Evolutionary conservation across 768 basidiomycete genomes (phyloP).

Genomic region (Gloeopeniophorella convolvens): DNA sequence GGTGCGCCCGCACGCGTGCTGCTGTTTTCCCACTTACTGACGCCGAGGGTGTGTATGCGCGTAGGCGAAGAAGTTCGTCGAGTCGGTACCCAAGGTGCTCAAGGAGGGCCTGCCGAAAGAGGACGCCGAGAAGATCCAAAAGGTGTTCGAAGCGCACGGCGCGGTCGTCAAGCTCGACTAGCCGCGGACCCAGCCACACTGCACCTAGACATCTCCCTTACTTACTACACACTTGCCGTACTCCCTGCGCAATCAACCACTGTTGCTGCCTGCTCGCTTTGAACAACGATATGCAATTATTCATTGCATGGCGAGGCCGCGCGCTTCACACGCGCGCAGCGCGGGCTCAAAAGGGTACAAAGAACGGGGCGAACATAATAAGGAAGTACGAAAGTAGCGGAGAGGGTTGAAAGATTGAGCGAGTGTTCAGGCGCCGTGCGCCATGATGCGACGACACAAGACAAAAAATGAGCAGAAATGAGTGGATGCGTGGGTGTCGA

Average conservation of each 20-base stretch:
- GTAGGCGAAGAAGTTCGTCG: conserved; percentile 99
- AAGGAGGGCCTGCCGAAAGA: conserved; percentile 96
- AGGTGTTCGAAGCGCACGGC: conserved; percentile 83
- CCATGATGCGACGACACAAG: background rate
- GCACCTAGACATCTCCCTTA: background rate
- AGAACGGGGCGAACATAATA: conserved; percentile 6
- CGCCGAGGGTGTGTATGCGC: no score
- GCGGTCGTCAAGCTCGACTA: conserved; percentile 84
- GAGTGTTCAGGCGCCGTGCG: conserved; percentile 1
- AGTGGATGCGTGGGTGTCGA: background rate
- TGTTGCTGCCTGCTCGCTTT: background rate
- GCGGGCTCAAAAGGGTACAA: conserved; percentile 12
- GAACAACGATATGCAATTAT: conserved; percentile 15
- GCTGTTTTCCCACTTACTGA: no score
- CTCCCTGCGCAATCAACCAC: background rate
- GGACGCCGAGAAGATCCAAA: conserved; percentile 94
- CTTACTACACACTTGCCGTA: conserved; percentile 4
- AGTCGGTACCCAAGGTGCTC: conserved; percentile 84
- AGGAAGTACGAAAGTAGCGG: conserved; percentile 5
- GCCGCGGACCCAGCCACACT: conserved; percentile 22
- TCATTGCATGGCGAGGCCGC: conserved; percentile 13
- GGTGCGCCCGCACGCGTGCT: no score
- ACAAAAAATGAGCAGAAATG: background rate
- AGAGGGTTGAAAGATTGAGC: background rate
- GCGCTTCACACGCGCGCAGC: background rate